These are phyloP conservation scores for Leishmania turanica DNA, from an alignment of 208 protist genomes.

Conservation along the genomic window DNA sequence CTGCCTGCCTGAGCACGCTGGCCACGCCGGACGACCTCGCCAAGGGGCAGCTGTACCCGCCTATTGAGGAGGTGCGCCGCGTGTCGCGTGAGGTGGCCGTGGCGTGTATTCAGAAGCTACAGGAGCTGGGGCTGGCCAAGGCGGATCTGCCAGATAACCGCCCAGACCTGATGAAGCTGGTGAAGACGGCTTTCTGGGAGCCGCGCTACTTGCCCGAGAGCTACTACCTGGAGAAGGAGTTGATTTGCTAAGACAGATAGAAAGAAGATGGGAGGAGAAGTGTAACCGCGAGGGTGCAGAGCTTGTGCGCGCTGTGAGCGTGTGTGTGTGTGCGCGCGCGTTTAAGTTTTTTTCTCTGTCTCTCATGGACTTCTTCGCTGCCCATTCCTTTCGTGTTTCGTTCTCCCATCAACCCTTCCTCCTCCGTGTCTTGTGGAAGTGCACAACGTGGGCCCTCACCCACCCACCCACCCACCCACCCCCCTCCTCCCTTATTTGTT, in stretches of 20 bases:
- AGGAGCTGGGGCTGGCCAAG: conserved; percentile 58
- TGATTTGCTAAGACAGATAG: conserved; percentile 20
- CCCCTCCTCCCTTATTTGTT: neutral
- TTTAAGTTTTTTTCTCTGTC: neutral
- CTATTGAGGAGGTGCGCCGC: conserved; percentile 64
- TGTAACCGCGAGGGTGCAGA: neutral
- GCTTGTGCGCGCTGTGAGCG: too few relatives aligned
- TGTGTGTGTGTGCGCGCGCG: neutral
- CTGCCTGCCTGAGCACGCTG: conserved; percentile 65
- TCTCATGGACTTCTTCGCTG: neutral
- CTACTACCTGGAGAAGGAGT: conserved; percentile 69
- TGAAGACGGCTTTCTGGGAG: conserved; percentile 56
- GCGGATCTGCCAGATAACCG: conserved; percentile 46
- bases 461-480: too few relatives aligned
- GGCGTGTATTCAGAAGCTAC: conserved; percentile 66
- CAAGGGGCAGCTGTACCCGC: conserved; percentile 66
- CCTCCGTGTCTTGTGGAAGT: neutral
- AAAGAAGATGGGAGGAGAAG: neutral
- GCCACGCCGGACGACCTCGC: conserved; percentile 55
- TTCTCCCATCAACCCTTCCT: neutral
- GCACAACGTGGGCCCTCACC: neutral
- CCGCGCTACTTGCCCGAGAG: conserved; percentile 60
- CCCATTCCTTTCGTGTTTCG: neutral
- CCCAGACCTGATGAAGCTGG: conserved; percentile 43
- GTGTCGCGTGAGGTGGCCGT: conserved; percentile 75